Base-by-base conservation (phyloP, 2,329 filamentous ascomycete species). In the Talaromyces rugulosus region DNA sequence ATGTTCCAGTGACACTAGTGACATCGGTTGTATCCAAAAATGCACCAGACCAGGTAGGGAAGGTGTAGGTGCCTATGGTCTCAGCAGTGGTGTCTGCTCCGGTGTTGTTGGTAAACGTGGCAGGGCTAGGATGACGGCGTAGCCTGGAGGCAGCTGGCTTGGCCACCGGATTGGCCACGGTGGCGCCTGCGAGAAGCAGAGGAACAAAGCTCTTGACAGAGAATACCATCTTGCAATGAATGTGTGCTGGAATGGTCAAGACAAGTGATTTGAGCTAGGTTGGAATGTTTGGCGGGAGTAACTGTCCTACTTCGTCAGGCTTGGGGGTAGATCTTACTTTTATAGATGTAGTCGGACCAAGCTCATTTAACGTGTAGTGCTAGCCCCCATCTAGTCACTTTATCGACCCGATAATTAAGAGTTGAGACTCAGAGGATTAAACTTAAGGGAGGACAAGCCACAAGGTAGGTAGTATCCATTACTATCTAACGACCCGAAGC, bases 31-130 rank as follows among this genome's bases (percentile, higher is more conserved):
- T 44, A 23, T 58, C 5, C 1, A 62, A 40, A 16, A 58, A 53
- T 1, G 60, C 60, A 11, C 60, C 60, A 8, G 60, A 55, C 60
- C 60, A 62, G 40, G 51, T 61, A 28, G 59, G 31, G 54, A 57
- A 61, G 27, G 33, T 23, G 27, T 53, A 61, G 23, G 59, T 61
- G 3, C 54, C 59, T 0, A 33, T 7, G 7, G 31, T 61, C 47
- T 42, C 23, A 11, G 30, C 59, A 4, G 59, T 56, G 34, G 59
- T 47, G 12, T 52, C 59, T 30, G 47, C 9, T 2, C 30, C 27
- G 18, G 31, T 52, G 54, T 31, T 52, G 27, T 44, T 61, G 16
- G 30, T 36, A 34, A 30, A 40, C 31, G 54, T n/a, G 50, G 59
- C n/a, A n/a, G 53, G 27, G 18, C 36, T 55, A 7, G 31, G 31